Evolutionary conservation across 192 early-diverging fungal species (phyloP).

Genomic region (Gaertneriomyces sp.): DNA sequence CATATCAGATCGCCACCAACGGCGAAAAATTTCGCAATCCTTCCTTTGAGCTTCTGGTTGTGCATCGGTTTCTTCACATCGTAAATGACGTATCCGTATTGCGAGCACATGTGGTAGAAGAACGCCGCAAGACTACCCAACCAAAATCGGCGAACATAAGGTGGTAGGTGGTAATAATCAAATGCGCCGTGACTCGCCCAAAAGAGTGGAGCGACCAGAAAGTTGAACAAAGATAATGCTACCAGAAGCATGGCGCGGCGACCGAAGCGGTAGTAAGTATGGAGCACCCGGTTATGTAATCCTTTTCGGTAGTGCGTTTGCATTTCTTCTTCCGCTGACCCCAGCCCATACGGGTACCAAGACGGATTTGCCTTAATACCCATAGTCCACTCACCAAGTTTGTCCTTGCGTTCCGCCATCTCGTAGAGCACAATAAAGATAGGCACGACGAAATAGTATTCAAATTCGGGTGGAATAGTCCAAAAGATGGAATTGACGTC

Average conservation of each 20-base stretch:
- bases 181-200: constrained; percentile 19
- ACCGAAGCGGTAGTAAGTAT: constrained; percentile 27
- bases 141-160: constrained; percentile 26
- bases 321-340: constrained; percentile 20
- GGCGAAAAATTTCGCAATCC: constrained; percentile 20
- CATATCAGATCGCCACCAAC: constrained; percentile 9
- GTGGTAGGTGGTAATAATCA: constrained; percentile 26
- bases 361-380: constrained; percentile 23
- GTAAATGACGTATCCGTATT: constrained; percentile 32
- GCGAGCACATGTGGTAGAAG: constrained; percentile 28
- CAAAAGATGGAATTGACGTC: constrained; percentile 37
- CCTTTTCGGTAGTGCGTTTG: constrained; percentile 24
- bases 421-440: constrained; percentile 32
- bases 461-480: constrained; percentile 40
- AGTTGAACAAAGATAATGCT: constrained; percentile 22
- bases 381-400: constrained; percentile 26
- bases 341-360: constrained; percentile 22
- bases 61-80: constrained; percentile 2
- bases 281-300: constrained; percentile 21
- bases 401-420: constrained; percentile 32
- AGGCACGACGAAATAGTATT: constrained; percentile 34
- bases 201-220: constrained; percentile 13
- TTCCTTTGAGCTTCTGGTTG: constrained; percentile 14
- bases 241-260: constrained; percentile 23
- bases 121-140: constrained; percentile 28